These are phyloP conservation scores for Spathaspora passalidarum DNA, from an alignment of 805 yeast genomes.

Conservation along the genomic window DNA sequence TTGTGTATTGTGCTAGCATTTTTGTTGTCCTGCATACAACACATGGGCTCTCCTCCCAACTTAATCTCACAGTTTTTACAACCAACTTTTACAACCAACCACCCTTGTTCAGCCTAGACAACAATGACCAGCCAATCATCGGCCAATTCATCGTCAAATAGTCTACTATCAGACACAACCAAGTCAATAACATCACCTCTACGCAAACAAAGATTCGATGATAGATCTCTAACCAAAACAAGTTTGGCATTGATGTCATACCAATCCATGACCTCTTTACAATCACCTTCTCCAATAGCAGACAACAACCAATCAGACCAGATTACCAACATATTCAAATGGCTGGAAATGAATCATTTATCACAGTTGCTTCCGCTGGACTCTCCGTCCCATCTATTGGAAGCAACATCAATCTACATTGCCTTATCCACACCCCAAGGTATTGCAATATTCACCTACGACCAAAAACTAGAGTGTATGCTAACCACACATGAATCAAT, in stretches of 20 bases:
- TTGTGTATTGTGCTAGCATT: too few species aligned
- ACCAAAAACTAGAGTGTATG: constrained; percentile 53
- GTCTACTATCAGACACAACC: background rate
- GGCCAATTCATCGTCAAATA: background rate
- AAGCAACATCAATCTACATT: constrained; percentile 32
- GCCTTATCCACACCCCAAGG: constrained; percentile 75
- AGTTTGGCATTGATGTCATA: constrained; percentile 18
- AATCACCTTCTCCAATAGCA: background rate
- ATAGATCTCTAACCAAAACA: constrained; percentile 32
- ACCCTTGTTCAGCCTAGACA: background rate
- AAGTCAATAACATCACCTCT: constrained; percentile 4
- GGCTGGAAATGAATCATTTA: constrained; percentile 24
- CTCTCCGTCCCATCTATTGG: constrained; percentile 24
- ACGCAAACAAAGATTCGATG: constrained; percentile 31
- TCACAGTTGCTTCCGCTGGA: constrained; percentile 5
- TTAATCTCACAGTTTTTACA: background rate
- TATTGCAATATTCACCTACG: constrained; percentile 61
- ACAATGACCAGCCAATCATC: background rate
- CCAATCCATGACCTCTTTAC: constrained; percentile 1
- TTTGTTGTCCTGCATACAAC: too few species aligned
- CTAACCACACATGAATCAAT: constrained; percentile 16
- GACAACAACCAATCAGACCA: background rate
- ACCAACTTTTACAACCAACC: background rate
- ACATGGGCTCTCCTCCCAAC: too few species aligned
- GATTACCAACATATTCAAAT: constrained; percentile 14